Evolutionary conservation across 2,329 filamentous ascomycete genomes (phyloP), one percentile per base, ranked within the genome.

Genomic region (Talaromyces sp.): DNA sequence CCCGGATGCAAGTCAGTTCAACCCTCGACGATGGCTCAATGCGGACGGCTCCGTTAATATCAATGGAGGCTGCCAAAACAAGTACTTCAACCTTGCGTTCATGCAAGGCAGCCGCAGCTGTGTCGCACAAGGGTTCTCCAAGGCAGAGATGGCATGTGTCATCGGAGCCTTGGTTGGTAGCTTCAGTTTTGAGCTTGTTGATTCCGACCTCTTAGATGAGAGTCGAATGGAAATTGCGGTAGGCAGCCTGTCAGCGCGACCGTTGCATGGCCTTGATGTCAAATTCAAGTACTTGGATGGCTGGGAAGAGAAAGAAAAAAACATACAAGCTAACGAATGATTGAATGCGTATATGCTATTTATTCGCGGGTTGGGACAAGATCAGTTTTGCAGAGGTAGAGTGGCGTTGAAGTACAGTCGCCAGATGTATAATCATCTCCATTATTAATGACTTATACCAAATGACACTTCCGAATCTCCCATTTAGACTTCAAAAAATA

Each of bases 61-160:
- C 37, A 62, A 54, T 39, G 68, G 68, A 10, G 66, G 67, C n/a
- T 63, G 67, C 7, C 61, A 62, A 22, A 69, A 65, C 1, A 69
- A 70, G 37, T 69, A 63, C 47, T 66, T 68, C 24, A 63, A 65
- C 45, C 64, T 68, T 9, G 66, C 68, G 6, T 70, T 70, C 52
- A 61, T 64, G n/a, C 68, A 69, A 54, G 68, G 68, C 16, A 65
- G 65, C 27, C 52, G 67, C 39, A 65, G 60, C 22, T 70, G 68
- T 61, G 68, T 70, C 48, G 67, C 66, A 2, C 65, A 67, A 62
- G 65, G 67, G 43, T 69, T 68, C 62, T 67, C 68, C 5, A 66
- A 64, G 19, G 65, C 67, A 7, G 65, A 68, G 50, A 62, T 62
- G 59, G 59, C 39, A 19, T 62, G 45, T 47, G 31, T 62, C 59